Conservation (phyloP, 1,284 basidiomycete genomes). For the Ustilago sp. region DNA sequence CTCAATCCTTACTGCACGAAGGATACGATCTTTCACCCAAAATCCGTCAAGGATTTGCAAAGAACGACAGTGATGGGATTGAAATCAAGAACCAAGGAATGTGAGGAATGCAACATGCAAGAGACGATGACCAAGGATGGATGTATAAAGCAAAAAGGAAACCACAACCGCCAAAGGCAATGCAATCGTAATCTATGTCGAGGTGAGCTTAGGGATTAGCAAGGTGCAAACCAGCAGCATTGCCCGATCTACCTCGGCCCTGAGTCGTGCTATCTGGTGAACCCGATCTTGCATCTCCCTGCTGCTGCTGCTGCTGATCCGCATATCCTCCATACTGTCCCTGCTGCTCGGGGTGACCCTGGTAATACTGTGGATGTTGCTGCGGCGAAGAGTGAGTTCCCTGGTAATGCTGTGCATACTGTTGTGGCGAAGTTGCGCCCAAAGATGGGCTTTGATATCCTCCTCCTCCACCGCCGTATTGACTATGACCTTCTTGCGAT, state of each 20-base stretch:
- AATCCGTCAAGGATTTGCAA: too few relatives aligned
- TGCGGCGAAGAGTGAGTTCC: slow-evolving; percentile 23
- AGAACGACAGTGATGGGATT: too few relatives aligned
- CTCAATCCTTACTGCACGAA: neutral
- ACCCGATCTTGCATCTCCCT: slow-evolving; percentile 19
- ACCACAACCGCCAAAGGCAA: neutral
- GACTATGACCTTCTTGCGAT: slow-evolving; percentile 41
- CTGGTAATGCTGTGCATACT: slow-evolving; percentile 46
- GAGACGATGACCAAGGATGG: too few relatives aligned
- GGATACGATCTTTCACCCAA: too few relatives aligned
- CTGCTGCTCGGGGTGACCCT: slow-evolving; percentile 17
- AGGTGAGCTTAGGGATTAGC: slow-evolving; percentile 37
- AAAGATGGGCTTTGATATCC: slow-evolving; percentile 28
- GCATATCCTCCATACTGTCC: slow-evolving; percentile 3
- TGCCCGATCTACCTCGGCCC: neutral
- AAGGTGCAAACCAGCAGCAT: slow-evolving; percentile 34
- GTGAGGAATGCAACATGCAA: too few relatives aligned
- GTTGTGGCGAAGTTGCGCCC: slow-evolving; percentile 27
- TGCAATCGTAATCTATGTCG: neutral
- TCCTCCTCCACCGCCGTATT: slow-evolving; percentile 36
- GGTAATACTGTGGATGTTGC: slow-evolving; percentile 29
- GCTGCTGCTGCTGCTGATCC: slow-evolving; percentile 17
- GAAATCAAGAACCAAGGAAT: neutral
- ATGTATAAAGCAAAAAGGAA: neutral
- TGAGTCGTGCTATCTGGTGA: slow-evolving; percentile 23